Evolutionary conservation across 2,329 filamentous ascomycete species (phyloP).

Genomic region (Drechslerella dactyloides): DNA sequence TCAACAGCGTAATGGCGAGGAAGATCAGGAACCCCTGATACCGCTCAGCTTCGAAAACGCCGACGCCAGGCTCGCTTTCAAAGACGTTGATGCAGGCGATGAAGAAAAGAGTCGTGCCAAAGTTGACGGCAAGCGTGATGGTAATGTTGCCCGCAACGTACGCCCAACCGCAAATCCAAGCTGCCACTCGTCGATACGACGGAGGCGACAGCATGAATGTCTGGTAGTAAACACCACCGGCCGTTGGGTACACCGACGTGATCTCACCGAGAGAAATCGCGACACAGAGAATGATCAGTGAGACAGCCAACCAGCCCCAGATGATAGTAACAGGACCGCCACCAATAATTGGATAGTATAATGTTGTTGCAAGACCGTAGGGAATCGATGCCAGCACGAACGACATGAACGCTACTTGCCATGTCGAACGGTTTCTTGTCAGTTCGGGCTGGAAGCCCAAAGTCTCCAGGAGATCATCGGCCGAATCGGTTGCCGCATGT

Average conservation of each 20-base stretch:
- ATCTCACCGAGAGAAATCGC: conserved; percentile 75
- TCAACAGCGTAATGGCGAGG: conserved; percentile 62
- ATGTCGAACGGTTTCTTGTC: conserved; percentile 69
- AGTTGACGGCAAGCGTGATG: conserved; percentile 82
- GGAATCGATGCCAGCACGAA: conserved; percentile 77
- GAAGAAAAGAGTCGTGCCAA: conserved; percentile 68
- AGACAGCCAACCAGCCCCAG: conserved; percentile 74
- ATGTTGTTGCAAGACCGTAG: conserved; percentile 73
- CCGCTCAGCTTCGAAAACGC: conserved; percentile 59
- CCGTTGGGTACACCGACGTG: conserved; percentile 77
- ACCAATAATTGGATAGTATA: conserved; percentile 70
- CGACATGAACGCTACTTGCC: conserved; percentile 76
- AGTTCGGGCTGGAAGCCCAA: conserved; percentile 73
- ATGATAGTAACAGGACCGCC: conserved; percentile 74
- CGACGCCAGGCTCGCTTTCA: conserved; percentile 60
- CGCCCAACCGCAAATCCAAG: conserved; percentile 77
- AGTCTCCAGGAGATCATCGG: conserved; percentile 69
- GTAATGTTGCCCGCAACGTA: conserved; percentile 81
- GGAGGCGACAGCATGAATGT: conserved; percentile 74
- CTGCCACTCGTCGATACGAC: conserved; percentile 67
- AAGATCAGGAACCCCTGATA: conserved; percentile 63
- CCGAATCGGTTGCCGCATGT: conserved; percentile 57
- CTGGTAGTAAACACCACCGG: conserved; percentile 79
- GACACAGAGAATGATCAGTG: conserved; percentile 73
- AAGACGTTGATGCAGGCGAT: conserved; percentile 66